Percentiles rank a stretch among this genome's conserved stretches.
phyloP scores from a whole-genome alignment of 2,329 filamentous ascomycete genomes.

The Neurospora sp. region DNA sequence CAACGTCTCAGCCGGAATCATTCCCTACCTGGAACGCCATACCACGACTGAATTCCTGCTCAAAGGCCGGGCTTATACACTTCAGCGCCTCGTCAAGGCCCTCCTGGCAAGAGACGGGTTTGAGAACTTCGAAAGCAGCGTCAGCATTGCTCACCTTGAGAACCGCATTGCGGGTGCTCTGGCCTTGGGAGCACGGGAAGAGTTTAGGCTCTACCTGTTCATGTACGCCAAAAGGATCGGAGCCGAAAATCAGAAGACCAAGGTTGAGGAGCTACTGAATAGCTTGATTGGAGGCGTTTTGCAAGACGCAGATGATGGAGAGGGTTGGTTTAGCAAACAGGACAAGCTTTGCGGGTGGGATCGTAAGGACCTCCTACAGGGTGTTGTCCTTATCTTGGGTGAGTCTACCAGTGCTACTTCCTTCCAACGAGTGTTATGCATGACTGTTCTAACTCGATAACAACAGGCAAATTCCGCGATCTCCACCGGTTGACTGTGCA shows the following conservation, averaged over 20 bases:
- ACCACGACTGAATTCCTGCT: slow-evolving; percentile 89
- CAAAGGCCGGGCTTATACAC: slow-evolving; percentile 80
- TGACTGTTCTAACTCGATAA: slow-evolving; percentile 2
- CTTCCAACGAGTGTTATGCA: not conserved
- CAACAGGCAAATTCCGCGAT: slow-evolving; percentile 85
- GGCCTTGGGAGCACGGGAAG: slow-evolving; percentile 75
- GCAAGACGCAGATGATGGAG: slow-evolving; percentile 42
- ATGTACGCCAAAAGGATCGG: slow-evolving; percentile 97
- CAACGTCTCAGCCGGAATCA: slow-evolving; percentile 76
- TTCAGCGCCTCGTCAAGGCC: slow-evolving; percentile 85
- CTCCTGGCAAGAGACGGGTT: slow-evolving; percentile 83
- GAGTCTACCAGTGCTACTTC: slow-evolving; percentile 27
- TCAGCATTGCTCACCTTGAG: slow-evolving; percentile 90
- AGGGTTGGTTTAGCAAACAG: slow-evolving; percentile 55
- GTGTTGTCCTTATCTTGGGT: slow-evolving; percentile 89
- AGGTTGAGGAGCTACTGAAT: slow-evolving; percentile 86
- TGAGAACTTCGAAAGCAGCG: slow-evolving; percentile 80
- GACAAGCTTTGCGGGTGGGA: slow-evolving; percentile 86
- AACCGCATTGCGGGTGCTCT: slow-evolving; percentile 86
- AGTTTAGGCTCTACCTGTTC: slow-evolving; percentile 89
- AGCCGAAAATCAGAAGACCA: slow-evolving; percentile 73
- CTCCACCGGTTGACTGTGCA: slow-evolving; percentile 90
- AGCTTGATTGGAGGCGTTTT: slow-evolving; percentile 65
- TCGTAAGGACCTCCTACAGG: slow-evolving; percentile 74
- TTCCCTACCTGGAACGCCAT: slow-evolving; percentile 85